A percentile compares a stretch with the other conserved stretches of the same genome.
These are phyloP conservation scores for Coleophoma cylindrospora DNA, from an alignment of 2,329 filamentous ascomycete species.

Conservation along the genomic window DNA sequence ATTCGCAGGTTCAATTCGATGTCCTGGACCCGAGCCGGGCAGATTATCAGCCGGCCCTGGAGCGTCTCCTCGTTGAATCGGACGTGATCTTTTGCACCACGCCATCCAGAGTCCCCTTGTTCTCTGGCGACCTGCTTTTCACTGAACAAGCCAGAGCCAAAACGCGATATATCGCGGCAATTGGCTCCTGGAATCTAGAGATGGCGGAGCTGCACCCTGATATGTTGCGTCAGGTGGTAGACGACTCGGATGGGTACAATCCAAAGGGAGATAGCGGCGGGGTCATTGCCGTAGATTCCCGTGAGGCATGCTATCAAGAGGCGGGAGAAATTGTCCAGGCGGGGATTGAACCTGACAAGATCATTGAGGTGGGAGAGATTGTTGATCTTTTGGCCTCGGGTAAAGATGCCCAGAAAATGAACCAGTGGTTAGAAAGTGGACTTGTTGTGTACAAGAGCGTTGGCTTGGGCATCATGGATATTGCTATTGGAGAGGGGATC, in stretches of 20 bases:
- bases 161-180: not conserved
- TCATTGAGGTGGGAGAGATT: conserved; percentile 42
- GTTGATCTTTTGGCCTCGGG: not conserved
- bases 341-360: conserved; percentile 62
- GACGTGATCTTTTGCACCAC: no score
- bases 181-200: not conserved
- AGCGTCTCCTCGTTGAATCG: no score
- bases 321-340: conserved; percentile 81
- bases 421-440: conserved; percentile 56
- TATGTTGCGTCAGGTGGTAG: not conserved
- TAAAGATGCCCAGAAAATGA: not conserved
- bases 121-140: no score
- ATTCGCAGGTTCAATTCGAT: no score
- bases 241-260: not conserved
- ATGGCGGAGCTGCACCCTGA: not conserved
- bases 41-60: no score
- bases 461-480: not conserved
- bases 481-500: not conserved
- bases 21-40: no score
- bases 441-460: conserved; percentile 50
- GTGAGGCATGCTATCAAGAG: conserved; percentile 43
- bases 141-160: no score
- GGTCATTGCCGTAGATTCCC: not conserved
- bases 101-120: no score
- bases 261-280: not conserved